These are phyloP conservation scores for Hericium alpestre DNA, from an alignment of 768 basidiomycete species.

Conservation along the genomic window DNA sequence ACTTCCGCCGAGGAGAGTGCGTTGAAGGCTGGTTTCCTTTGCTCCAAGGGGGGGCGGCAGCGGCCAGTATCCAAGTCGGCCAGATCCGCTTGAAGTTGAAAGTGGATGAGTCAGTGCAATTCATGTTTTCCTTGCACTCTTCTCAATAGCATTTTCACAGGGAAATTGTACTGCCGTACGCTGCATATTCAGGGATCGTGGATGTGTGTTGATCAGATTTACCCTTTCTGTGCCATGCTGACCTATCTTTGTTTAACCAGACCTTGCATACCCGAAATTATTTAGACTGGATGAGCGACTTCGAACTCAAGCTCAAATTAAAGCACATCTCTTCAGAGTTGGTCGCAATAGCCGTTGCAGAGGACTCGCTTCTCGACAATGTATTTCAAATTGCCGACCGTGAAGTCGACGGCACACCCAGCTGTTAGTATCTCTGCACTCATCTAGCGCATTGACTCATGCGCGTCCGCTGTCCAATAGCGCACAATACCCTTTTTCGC, in stretches of 20 bases:
- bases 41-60: constrained; percentile 36
- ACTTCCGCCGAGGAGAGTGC: constrained; percentile 62
- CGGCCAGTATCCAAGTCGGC: constrained; percentile 53
- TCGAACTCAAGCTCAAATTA: constrained; percentile 56
- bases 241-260: constrained; percentile 20
- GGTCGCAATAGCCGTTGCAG: constrained; percentile 61
- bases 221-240: background rate
- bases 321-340: constrained; percentile 52
- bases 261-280: constrained; percentile 50
- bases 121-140: background rate
- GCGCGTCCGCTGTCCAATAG: constrained; percentile 25
- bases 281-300: constrained; percentile 65
- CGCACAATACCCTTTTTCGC: constrained; percentile 72
- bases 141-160: constrained; percentile 25
- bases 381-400: constrained; percentile 58
- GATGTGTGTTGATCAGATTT: constrained; percentile 29
- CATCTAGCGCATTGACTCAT: background rate
- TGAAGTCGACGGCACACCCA: constrained; percentile 60
- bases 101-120: constrained; percentile 57
- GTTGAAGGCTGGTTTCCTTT: constrained; percentile 85
- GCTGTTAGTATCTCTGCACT: constrained; percentile 35
- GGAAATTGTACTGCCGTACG: constrained; percentile 68
- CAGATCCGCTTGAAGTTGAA: constrained; percentile 65
- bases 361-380: constrained; percentile 52
- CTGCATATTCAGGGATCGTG: constrained; percentile 50